phyloP scores from a whole-genome alignment of 805 yeast species.

The Ogataea methanolica region DNA sequence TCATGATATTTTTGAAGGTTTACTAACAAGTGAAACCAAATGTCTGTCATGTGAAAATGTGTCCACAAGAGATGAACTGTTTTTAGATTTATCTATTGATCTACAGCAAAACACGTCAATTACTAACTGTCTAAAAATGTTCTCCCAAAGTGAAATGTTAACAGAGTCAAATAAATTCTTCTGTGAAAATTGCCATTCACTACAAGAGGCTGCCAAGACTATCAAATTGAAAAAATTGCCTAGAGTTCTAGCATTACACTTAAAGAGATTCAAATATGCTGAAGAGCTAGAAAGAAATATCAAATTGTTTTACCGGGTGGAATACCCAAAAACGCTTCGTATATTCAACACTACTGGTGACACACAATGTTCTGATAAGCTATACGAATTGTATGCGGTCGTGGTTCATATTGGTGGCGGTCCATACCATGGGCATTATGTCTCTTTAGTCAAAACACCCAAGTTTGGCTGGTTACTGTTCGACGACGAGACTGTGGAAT shows the following conservation, averaged over 20 bases:
- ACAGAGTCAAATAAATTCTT: constrained; percentile 86
- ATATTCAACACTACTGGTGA: constrained; percentile 65
- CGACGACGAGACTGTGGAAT: constrained; percentile 93
- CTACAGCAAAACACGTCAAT: constrained; percentile 70
- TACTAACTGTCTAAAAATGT: constrained; percentile 74
- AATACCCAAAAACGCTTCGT: constrained; percentile 69
- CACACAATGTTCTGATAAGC: constrained; percentile 44
- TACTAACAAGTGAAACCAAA: constrained; percentile 78
- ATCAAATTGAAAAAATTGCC: constrained; percentile 79
- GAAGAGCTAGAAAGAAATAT: constrained; percentile 78
- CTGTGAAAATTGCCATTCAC: constrained; percentile 84
- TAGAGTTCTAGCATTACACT: constrained; percentile 71
- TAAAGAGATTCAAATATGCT: constrained; percentile 88
- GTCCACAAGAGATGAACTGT: constrained; percentile 78
- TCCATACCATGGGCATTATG: constrained; percentile 96
- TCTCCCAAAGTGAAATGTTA: constrained; percentile 80
- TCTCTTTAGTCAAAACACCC: constrained; percentile 75
- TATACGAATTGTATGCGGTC: constrained; percentile 78
- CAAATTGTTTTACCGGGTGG: constrained; percentile 80
- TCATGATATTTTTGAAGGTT: constrained; percentile 76
- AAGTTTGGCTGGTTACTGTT: constrained; percentile 84
- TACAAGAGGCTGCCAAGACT: constrained; percentile 91
- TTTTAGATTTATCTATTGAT: constrained; percentile 83
- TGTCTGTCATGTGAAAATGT: constrained; percentile 86
- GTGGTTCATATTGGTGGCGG: constrained; percentile 97